Evolutionary conservation across 352 stramenopile genomes (phyloP).

Genomic region (Phytophthora pistaciae): DNA sequence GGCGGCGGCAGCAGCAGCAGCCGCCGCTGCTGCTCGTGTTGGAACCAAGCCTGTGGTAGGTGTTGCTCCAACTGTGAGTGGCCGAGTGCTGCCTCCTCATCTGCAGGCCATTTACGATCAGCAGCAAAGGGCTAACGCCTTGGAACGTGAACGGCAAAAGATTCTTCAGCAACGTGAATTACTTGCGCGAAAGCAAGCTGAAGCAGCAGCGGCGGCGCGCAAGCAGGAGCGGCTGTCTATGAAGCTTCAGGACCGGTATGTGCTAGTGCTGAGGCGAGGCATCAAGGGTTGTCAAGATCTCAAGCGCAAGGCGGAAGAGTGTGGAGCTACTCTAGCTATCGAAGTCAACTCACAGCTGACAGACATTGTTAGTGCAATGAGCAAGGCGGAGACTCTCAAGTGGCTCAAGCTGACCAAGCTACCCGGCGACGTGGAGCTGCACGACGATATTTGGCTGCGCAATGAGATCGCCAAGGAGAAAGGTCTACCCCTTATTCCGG

Average conservation of each 20-base stretch:
- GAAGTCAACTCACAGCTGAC: conserved; percentile 82
- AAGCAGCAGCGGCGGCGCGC: conserved; percentile 37
- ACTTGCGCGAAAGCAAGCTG: conserved; percentile 26
- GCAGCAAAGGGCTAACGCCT: conserved; percentile 22
- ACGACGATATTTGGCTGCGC: conserved; percentile 74
- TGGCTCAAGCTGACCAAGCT: conserved; percentile 80
- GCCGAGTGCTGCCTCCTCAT: conserved; percentile 35
- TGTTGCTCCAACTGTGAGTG: conserved; percentile 7
- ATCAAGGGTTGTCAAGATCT: conserved; percentile 79
- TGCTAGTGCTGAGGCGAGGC: conserved; percentile 77
- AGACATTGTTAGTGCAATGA: conserved; percentile 83
- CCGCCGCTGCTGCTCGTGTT: background rate
- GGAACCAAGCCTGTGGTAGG: background rate
- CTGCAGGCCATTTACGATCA: conserved; percentile 32
- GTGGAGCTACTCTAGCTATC: conserved; percentile 74
- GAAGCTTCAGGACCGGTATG: conserved; percentile 62
- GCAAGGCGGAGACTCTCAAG: conserved; percentile 57
- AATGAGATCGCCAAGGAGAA: conserved; percentile 76
- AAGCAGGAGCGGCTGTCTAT: conserved; percentile 50
- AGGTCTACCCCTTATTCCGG: conserved; percentile 31
- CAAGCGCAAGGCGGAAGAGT: conserved; percentile 64
- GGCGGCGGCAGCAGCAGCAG: background rate
- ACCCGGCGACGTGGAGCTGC: conserved; percentile 73
- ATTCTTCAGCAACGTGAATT: conserved; percentile 17
- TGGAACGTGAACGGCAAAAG: conserved; percentile 17